Conservation (phyloP, 2,329 filamentous ascomycete genomes). For the Ilyonectria destructans region DNA sequence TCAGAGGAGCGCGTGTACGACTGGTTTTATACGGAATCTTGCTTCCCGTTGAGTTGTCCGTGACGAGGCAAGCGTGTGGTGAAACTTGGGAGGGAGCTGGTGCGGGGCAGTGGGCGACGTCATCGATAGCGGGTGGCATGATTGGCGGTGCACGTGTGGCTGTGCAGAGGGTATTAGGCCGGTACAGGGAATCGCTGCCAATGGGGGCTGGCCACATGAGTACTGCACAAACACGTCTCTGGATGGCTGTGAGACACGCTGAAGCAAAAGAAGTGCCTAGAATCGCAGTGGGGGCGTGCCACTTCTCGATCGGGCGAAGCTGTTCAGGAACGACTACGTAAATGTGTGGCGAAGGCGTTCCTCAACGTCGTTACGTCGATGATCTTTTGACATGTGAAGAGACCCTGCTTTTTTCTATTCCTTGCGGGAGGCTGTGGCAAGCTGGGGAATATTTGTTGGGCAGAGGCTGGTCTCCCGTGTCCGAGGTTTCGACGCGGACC, state of each 20-base stretch:
- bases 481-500: neutral
- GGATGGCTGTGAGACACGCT: neutral
- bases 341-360: constrained; percentile 25
- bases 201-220: neutral
- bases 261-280: constrained; percentile 16
- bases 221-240: constrained; percentile 31
- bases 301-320: constrained; percentile 31
- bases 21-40: constrained; percentile 28
- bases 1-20: constrained; percentile 9
- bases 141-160: constrained; percentile 44
- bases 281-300: constrained; percentile 23
- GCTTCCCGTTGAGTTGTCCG: constrained; percentile 12
- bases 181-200: constrained; percentile 20
- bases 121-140: constrained; percentile 48
- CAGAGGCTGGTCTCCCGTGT: neutral
- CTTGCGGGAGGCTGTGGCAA: neutral
- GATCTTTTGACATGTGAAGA: constrained; percentile 27
- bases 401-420: neutral
- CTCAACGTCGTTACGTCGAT: neutral
- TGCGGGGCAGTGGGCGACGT: constrained; percentile 51
- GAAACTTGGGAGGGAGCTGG: constrained; percentile 44
- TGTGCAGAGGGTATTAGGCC: constrained; percentile 32
- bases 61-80: constrained; percentile 27
- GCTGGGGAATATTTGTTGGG: neutral
- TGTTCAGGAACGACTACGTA: constrained; percentile 37